Percentiles rank a stretch among this genome's conserved stretches.
These are phyloP conservation scores for Fusarium albosuccineum DNA, from an alignment of 2,329 filamentous ascomycete genomes.

Conservation along the genomic window DNA sequence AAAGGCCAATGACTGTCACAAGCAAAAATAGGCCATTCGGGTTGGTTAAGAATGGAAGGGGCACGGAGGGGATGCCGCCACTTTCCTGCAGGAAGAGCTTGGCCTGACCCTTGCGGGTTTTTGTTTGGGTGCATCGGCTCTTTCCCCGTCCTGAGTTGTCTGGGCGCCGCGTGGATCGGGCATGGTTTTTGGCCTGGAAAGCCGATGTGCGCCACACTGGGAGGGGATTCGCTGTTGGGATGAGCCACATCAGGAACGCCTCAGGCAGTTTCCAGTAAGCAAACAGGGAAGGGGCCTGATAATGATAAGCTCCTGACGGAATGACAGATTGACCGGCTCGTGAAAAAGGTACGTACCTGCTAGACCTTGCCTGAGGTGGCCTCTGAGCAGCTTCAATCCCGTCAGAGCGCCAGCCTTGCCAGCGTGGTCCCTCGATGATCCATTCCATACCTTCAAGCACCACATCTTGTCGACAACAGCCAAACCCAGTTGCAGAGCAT, in stretches of 20 bases:
- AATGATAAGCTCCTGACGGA: slow-evolving; percentile 10
- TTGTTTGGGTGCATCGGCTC: slow-evolving; percentile 13
- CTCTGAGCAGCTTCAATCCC: background rate
- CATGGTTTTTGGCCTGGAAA: background rate
- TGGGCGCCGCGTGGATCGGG: slow-evolving; percentile 8
- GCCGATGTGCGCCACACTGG: slow-evolving; percentile 7
- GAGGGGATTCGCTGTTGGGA: background rate
- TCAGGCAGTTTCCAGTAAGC: slow-evolving; percentile 13
- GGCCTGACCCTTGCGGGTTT: slow-evolving; percentile 13
- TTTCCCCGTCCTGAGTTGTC: slow-evolving; percentile 25
- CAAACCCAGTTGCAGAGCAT: slow-evolving; percentile 5
- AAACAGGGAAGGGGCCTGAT: background rate
- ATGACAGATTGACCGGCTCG: slow-evolving; percentile 2
- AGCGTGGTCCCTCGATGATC: slow-evolving; percentile 12
- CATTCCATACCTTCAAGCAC: slow-evolving; percentile 5
- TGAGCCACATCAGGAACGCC: slow-evolving; percentile 24
- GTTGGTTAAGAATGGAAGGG: slow-evolving; percentile 15
- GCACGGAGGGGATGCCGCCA: slow-evolving; percentile 26
- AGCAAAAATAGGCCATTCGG: slow-evolving; percentile 37
- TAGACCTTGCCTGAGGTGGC: background rate
- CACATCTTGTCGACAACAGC: slow-evolving; percentile 4
- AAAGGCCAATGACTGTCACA: slow-evolving; percentile 39
- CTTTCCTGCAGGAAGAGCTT: slow-evolving; percentile 35
- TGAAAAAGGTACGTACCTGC: slow-evolving; percentile 7
- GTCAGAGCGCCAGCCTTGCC: slow-evolving; percentile 8